A percentile compares a stretch with the other conserved stretches of the same genome.
These are phyloP conservation scores for Cryptosporidium tyzzeri DNA, from an alignment of 169 alveolate species.

Conservation along the genomic window DNA sequence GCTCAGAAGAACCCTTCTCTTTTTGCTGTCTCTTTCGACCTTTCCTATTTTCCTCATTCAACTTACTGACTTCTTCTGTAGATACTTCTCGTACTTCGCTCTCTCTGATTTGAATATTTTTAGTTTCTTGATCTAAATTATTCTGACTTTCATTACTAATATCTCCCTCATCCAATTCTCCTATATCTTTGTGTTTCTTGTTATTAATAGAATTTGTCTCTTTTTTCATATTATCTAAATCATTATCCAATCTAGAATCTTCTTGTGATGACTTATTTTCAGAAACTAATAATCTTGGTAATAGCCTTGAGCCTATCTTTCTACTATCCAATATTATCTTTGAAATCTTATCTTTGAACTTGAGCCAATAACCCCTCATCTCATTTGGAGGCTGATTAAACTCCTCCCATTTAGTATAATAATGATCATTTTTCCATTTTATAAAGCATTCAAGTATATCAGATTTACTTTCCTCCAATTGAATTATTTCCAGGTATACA, in stretches of 20 bases:
- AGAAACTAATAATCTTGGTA: slow-evolving; percentile 31
- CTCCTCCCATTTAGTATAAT: slow-evolving; percentile 68
- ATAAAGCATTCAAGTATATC: slow-evolving; percentile 59
- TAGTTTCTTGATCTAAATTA: neutral
- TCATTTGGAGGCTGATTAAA: slow-evolving; percentile 43
- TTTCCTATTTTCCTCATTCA: neutral
- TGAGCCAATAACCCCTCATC: slow-evolving; percentile 33
- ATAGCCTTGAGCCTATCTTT: slow-evolving; percentile 49
- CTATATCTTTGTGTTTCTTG: neutral
- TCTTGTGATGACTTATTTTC: neutral
- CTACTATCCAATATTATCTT: slow-evolving; percentile 29
- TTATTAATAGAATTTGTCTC: neutral
- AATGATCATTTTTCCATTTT: slow-evolving; percentile 74
- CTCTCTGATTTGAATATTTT: neutral
- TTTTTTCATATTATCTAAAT: neutral
- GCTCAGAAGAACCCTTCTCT: slow-evolving; percentile 26
- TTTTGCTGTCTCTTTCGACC: neutral
- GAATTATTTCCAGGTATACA: slow-evolving; percentile 21
- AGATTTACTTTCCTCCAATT: slow-evolving; percentile 12
- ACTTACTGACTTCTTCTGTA: neutral
- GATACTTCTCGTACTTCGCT: neutral
- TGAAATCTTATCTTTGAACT: slow-evolving; percentile 49
- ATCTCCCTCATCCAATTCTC: neutral
- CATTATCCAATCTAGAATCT: neutral
- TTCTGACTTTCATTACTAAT: neutral